Conservation (phyloP, 2,329 filamentous ascomycete genomes). For the Thelonectria blattea region DNA sequence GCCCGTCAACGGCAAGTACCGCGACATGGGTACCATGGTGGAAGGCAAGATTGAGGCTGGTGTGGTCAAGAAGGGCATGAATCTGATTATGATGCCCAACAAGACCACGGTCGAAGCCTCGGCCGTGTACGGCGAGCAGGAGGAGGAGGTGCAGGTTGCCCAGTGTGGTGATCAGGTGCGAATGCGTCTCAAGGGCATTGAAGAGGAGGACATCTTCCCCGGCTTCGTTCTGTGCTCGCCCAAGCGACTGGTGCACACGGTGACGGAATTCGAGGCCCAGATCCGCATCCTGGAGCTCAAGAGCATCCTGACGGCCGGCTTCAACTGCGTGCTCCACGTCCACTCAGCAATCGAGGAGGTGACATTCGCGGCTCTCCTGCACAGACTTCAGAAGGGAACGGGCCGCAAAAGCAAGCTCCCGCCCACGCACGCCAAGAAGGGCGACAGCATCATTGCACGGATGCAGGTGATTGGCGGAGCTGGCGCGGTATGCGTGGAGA, state of each 20-base stretch:
- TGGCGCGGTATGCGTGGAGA: conserved; percentile 89
- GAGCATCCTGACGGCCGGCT: conserved; percentile 90
- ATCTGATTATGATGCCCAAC: conserved; percentile 94
- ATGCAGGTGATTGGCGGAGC: conserved; percentile 86
- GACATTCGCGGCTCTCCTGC: conserved; percentile 84
- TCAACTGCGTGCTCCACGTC: conserved; percentile 97
- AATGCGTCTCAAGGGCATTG: conserved; percentile 87
- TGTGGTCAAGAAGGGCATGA: conserved; percentile 88
- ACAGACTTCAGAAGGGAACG: conserved; percentile 96
- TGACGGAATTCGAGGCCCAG: conserved; percentile 90
- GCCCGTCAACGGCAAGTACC: conserved; percentile 94
- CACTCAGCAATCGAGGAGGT: conserved; percentile 98
- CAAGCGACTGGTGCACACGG: conserved; percentile 91
- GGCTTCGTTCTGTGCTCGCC: conserved; percentile 97
- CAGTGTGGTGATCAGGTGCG: conserved; percentile 96
- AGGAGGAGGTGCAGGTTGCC: conserved; percentile 83
- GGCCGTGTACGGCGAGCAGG: conserved; percentile 91
- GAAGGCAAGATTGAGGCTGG: conserved; percentile 97
- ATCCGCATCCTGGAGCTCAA: conserved; percentile 95
- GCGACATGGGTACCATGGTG: conserved; percentile 95
- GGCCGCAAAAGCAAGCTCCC: conserved; percentile 90
- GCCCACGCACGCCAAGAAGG: conserved; percentile 86
- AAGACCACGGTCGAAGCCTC: conserved; percentile 79
- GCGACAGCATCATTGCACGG: conserved; percentile 86
- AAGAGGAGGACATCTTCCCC: conserved; percentile 95